These are phyloP conservation scores for Pseudonitzschia pungens DNA, from an alignment of 108 stramenopile species.

Conservation along the genomic window DNA sequence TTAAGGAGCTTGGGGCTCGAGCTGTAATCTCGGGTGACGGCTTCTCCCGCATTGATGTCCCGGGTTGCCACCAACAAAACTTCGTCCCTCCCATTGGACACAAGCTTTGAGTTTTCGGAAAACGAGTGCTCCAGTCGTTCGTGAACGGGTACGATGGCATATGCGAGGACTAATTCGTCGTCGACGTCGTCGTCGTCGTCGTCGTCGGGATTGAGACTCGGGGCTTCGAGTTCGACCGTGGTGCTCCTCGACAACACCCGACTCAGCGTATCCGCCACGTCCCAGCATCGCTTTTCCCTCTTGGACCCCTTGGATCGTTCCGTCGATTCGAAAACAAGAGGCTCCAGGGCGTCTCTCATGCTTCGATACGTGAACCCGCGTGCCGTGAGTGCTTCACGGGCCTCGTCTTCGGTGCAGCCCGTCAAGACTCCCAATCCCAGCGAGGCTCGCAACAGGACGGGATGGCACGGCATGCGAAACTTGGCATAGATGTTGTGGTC, in stretches of 20 bases:
- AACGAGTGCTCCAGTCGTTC: constrained; percentile 30
- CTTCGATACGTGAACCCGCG: constrained; percentile 33
- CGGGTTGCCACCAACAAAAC: constrained; percentile 32
- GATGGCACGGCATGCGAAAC: constrained; percentile 40
- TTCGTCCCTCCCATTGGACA: constrained; percentile 12
- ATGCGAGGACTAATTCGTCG: neutral
- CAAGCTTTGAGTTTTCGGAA: constrained; percentile 28
- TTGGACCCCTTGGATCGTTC: constrained; percentile 26
- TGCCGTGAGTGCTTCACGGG: constrained; percentile 8
- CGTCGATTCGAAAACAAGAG: constrained; percentile 22
- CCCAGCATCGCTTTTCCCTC: constrained; percentile 31
- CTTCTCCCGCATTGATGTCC: constrained; percentile 30
- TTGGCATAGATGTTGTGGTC: constrained; percentile 37
- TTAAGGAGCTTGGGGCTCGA: constrained; percentile 19
- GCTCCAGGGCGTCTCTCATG: constrained; percentile 32
- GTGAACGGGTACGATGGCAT: constrained; percentile 30
- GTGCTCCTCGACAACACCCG: constrained; percentile 26
- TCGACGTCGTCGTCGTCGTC: neutral
- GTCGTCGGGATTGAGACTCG: neutral
- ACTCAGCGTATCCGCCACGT: constrained; percentile 25
- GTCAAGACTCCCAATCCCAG: constrained; percentile 30
- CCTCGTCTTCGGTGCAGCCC: constrained; percentile 17
- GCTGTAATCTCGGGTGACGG: constrained; percentile 29
- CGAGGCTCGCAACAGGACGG: constrained; percentile 21
- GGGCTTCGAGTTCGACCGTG: constrained; percentile 12